These are phyloP conservation scores for Calocybe cyanea DNA, from an alignment of 768 basidiomycete genomes.

Conservation along the genomic window DNA sequence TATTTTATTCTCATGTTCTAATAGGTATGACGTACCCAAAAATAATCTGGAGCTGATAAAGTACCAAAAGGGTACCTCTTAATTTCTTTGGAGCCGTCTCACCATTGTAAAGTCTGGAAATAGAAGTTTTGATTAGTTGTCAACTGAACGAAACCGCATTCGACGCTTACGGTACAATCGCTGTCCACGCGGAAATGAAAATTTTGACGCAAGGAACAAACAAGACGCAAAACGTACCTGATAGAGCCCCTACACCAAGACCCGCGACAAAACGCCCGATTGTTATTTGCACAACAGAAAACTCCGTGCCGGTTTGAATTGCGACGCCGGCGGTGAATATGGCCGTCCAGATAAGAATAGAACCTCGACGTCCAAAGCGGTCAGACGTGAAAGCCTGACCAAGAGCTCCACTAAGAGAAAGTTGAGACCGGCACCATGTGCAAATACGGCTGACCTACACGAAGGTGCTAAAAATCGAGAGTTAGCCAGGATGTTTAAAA, in stretches of 20 bases:
- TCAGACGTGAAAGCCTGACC: constrained; percentile 75
- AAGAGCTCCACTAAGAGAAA: constrained; percentile 50
- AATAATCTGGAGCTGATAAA: constrained; percentile 79
- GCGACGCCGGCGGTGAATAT: constrained; percentile 70
- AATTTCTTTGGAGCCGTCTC: constrained; percentile 75
- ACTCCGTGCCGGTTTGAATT: constrained; percentile 63
- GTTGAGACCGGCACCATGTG: not conserved
- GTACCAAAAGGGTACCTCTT: constrained; percentile 64
- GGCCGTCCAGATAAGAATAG: constrained; percentile 71
- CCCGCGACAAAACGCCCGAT: constrained; percentile 75
- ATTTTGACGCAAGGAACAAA: not conserved
- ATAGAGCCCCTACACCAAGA: constrained; percentile 73
- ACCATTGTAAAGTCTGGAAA: constrained; percentile 60
- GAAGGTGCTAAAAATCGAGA: constrained; percentile 36
- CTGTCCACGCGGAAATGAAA: constrained; percentile 19
- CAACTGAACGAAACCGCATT: constrained; percentile 9
- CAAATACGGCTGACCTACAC: constrained; percentile 35
- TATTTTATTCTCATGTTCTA: no score
- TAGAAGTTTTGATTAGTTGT: constrained; percentile 17
- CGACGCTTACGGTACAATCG: constrained; percentile 45
- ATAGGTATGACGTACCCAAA: constrained; percentile 39
- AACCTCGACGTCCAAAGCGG: constrained; percentile 64
- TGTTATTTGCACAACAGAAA: constrained; percentile 61
- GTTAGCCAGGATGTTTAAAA: no score
- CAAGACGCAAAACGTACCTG: constrained; percentile 45